These are phyloP conservation scores for Nevesoporus exiguus DNA, from an alignment of 768 basidiomycete species.

Conservation along the genomic window DNA sequence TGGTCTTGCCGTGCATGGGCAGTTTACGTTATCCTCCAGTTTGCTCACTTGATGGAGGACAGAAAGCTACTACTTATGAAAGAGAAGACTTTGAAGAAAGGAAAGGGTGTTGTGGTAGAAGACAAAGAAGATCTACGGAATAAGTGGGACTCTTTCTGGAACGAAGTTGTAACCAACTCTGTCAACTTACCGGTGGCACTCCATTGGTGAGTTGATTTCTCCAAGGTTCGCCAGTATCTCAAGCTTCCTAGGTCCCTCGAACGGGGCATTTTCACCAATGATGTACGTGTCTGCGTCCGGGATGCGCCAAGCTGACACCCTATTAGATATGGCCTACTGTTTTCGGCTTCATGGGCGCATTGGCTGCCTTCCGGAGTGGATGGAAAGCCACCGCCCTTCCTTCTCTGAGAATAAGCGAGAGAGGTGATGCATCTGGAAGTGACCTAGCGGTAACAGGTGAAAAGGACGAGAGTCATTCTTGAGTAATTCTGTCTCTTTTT, in stretches of 20 bases:
- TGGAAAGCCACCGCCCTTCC: conserved; percentile 62
- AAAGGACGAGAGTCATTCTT: conserved; percentile 9
- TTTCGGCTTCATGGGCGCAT: conserved; percentile 46
- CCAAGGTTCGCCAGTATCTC: not conserved
- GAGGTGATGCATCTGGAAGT: not conserved
- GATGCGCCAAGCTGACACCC: conserved; percentile 12
- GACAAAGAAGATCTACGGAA: conserved; percentile 57
- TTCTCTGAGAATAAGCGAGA: conserved; percentile 1
- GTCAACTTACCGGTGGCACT: conserved; percentile 79
- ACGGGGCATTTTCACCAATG: conserved; percentile 61
- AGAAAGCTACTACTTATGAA: conserved; percentile 52
- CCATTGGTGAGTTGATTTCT: conserved; percentile 60
- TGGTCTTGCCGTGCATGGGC: conserved; percentile 87
- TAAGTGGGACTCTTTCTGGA: conserved; percentile 66
- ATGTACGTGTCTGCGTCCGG: conserved; percentile 39
- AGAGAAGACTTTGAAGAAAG: conserved; percentile 54
- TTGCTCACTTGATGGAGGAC: conserved; percentile 70
- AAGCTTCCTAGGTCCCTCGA: conserved; percentile 55
- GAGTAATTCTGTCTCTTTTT: not conserved
- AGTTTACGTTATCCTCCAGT: conserved; percentile 71
- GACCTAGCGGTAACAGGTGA: conserved; percentile 7
- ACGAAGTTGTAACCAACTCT: conserved; percentile 67
- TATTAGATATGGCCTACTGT: conserved; percentile 38
- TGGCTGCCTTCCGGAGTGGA: conserved; percentile 62
- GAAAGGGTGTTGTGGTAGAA: conserved; percentile 46